A percentile compares a stretch with the other conserved stretches of the same genome.
Conservation (phyloP, 2,329 filamentous ascomycete species). For the Fonsecaea pedrosoi region DNA sequence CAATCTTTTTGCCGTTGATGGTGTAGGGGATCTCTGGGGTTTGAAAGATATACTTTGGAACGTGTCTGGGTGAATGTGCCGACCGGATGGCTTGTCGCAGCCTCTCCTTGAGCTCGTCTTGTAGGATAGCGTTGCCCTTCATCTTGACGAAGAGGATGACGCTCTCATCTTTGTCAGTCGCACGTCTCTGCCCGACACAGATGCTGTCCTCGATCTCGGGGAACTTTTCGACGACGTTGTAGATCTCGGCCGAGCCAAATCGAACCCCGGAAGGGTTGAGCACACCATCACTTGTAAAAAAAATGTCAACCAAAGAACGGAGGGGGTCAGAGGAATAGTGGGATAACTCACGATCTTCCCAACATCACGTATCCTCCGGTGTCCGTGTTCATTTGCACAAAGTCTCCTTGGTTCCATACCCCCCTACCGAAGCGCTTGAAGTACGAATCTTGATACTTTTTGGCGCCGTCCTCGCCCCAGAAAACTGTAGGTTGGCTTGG, state of each 20-base stretch:
- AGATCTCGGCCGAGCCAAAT: slow-evolving; percentile 93
- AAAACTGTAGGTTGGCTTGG: neutral
- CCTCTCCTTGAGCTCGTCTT: slow-evolving; percentile 60
- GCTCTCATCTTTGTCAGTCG: slow-evolving; percentile 20
- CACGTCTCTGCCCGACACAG: slow-evolving; percentile 24
- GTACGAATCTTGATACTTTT: slow-evolving; percentile 4
- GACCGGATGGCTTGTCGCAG: slow-evolving; percentile 60
- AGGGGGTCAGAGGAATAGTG: neutral
- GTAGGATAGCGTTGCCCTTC: neutral
- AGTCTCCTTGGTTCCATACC: slow-evolving; percentile 70
- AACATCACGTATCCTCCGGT: slow-evolving; percentile 23
- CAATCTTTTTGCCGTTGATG: slow-evolving; percentile 32
- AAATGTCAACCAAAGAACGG: neutral
- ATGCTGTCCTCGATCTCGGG: slow-evolving; percentile 16
- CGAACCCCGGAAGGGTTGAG: slow-evolving; percentile 83
- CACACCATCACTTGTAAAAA: slow-evolving; percentile 48
- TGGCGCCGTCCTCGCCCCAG: slow-evolving; percentile 8
- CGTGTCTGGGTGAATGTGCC: slow-evolving; percentile 61
- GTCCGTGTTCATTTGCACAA: slow-evolving; percentile 18
- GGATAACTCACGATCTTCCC: slow-evolving; percentile 16
- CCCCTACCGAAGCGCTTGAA: slow-evolving; percentile 10
- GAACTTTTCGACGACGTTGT: slow-evolving; percentile 62
- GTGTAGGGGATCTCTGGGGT: slow-evolving; percentile 26
- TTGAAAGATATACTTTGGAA: slow-evolving; percentile 28
- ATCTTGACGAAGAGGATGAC: slow-evolving; percentile 31